Conservation (phyloP, 179 eudicot genomes). For the Silene coronaria region DNA sequence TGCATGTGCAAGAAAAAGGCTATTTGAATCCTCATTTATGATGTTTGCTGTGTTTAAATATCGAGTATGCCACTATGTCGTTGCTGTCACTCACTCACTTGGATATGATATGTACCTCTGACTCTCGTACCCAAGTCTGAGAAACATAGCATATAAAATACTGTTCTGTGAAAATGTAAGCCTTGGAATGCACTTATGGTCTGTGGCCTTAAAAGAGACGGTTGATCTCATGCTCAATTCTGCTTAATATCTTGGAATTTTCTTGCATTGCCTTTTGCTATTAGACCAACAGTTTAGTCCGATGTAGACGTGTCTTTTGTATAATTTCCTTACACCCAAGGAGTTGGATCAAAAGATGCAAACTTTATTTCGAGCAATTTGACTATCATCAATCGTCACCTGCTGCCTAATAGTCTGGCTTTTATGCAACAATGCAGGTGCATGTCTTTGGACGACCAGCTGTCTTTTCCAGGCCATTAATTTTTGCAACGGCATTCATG, state of each 20-base stretch:
- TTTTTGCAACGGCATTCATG: constrained; percentile 97
- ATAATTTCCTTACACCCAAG: neutral
- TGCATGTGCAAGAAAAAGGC: too few relatives aligned
- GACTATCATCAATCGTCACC: neutral
- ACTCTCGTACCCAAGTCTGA: neutral
- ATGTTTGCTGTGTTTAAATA: too few relatives aligned
- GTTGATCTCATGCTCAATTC: neutral
- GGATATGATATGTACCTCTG: neutral
- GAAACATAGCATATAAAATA: neutral
- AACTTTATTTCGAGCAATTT: neutral
- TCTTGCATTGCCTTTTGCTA: neutral
- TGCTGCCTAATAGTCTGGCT: constrained; percentile 3
- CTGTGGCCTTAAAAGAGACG: neutral
- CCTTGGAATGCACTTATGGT: neutral
- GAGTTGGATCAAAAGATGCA: neutral
- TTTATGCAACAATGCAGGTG: constrained; percentile 47
- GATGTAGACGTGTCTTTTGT: neutral
- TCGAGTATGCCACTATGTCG: too few relatives aligned
- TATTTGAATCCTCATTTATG: too few relatives aligned
- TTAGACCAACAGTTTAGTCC: neutral
- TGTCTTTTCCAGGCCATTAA: constrained; percentile 67
- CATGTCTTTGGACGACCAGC: constrained; percentile 70
- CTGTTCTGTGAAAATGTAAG: neutral
- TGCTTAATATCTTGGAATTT: neutral
- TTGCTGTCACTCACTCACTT: too few relatives aligned